Base-by-base conservation (phyloP, 257 asterid species). In the Lycium ferocissimum region DNA sequence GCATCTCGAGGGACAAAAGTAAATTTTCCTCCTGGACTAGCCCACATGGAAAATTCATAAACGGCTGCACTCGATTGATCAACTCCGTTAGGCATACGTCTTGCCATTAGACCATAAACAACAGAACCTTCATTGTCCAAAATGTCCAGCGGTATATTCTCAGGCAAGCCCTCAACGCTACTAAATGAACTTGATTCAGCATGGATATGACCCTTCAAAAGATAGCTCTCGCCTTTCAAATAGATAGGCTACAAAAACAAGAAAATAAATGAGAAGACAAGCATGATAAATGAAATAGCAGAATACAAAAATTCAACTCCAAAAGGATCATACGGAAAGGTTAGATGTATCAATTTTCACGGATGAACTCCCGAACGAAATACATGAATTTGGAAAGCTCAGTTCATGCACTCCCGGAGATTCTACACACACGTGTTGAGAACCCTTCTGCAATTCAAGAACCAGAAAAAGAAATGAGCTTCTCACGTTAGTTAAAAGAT, bases 371-470 rank as follows among this genome's bases (percentile, higher is more conserved):
- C 98, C 98, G 83, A 96, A 95, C 84, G 90, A 93, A 88, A 96
- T 90, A 85, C 99, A 96, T 9, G 99, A 92, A 86, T 93, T 87
- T 12, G 90, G 89, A 78, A 96, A 92, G 91, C 94, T 96, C 85
- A 96, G 96, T 85, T 96, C 98, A 85, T 96, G 99, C 86, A 91
- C 92, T 86, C 99, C 98, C 84, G 98, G 92, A 91, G 95, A 89
- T 86, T 91, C 93, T 75, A 96, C 92, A 90, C 98, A 96, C 37
- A 92, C 87, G 58, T 83, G 91, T 86, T 96, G 95, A 84, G 91
- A 86, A 83, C 99, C 99, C 89, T 92, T 94, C 99, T 96, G 99
- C 91, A 94, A 83, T 84, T 85, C 56, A 83, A 61, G 80, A 85
- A 75, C 43, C 54, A 86, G 81, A 79, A 83, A 22, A 67, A 84